Percentiles rank a stretch among this genome's conserved stretches.
phyloP scores from a whole-genome alignment of 2,329 filamentous ascomycete genomes.

The Cercospora zeina region DNA sequence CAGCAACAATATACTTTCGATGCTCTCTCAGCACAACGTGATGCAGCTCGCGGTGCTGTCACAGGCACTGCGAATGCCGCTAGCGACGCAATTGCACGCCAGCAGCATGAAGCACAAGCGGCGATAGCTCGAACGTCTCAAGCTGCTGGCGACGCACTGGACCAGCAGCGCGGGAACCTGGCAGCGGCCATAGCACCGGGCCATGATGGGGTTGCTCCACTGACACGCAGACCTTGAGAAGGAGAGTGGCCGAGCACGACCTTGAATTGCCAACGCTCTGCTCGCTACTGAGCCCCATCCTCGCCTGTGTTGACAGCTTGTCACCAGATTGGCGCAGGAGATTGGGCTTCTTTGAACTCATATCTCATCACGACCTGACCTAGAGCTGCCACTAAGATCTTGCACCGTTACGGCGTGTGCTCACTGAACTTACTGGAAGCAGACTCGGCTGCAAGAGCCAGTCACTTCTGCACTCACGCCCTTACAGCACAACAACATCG shows the following conservation, averaged over 20 bases:
- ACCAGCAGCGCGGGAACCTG: conserved; percentile 6
- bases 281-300: not conserved
- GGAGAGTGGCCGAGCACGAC: not conserved
- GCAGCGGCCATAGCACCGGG: conserved; percentile 17
- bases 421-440: not conserved
- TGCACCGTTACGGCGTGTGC: not conserved
- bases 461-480: not conserved
- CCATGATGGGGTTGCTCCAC: not conserved
- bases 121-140: conserved; percentile 16
- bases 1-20: conserved; percentile 10
- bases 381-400: not conserved
- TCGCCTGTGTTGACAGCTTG: not conserved
- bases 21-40: conserved; percentile 4
- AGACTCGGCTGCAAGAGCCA: not conserved
- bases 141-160: conserved; percentile 4
- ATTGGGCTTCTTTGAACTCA: not conserved
- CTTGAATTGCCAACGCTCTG: not conserved
- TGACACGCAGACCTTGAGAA: not conserved
- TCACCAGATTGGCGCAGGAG: no score
- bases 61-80: conserved; percentile 9
- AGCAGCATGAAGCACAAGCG: conserved; percentile 11
- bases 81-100: conserved; percentile 8
- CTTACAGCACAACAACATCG: no score
- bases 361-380: not conserved
- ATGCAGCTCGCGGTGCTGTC: conserved; percentile 11